Evolutionary conservation across 164 flowering plant species (phyloP).

Genomic region (Vitis amurensis): DNA sequence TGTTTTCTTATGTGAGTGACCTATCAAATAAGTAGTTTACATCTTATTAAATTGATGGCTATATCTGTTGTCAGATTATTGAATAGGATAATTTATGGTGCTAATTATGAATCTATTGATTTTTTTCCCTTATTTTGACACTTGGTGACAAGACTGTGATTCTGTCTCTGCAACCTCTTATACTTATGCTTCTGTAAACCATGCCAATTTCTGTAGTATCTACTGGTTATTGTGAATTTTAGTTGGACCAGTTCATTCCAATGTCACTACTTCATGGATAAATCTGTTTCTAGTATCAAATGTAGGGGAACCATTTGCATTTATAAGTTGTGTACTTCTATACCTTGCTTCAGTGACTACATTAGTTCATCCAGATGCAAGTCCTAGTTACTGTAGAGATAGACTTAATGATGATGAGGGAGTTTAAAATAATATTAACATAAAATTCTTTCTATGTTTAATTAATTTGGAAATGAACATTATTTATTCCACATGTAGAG

Average conservation of each 20-base stretch:
- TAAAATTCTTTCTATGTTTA: background rate
- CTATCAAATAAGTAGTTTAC: background rate
- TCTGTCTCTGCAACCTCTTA: background rate
- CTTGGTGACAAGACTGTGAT: no score
- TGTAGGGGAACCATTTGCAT: no score
- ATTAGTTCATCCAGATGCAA: background rate
- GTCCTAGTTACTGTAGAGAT: background rate
- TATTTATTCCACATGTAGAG: background rate
- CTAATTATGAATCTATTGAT: no score
- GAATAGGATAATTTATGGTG: no score
- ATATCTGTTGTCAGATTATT: no score
- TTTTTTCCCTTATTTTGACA: no score
- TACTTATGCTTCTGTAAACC: background rate
- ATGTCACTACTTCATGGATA: no score
- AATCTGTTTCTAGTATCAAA: no score
- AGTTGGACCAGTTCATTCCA: no score
- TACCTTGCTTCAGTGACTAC: background rate
- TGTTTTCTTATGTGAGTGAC: conserved; percentile 85
- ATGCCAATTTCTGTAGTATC: background rate
- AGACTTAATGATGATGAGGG: background rate
- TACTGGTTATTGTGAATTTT: background rate
- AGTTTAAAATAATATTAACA: background rate
- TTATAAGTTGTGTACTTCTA: background rate
- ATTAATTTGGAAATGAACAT: background rate
- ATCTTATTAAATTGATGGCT: background rate